phyloP scores from a whole-genome alignment of 2,329 filamentous ascomycete genomes.

The Apiospora phragmitis region DNA sequence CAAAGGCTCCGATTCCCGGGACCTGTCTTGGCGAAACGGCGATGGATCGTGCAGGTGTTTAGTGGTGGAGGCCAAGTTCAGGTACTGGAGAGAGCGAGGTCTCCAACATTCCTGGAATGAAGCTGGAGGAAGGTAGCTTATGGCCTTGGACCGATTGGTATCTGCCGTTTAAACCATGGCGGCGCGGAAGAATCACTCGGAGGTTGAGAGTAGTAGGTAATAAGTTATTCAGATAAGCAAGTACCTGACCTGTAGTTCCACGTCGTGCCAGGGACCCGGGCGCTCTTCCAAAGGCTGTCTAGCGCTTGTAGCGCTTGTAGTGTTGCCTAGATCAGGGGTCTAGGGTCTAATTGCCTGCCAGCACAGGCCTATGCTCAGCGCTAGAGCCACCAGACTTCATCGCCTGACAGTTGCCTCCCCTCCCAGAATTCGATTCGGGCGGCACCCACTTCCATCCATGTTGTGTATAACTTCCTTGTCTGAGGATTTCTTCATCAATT shows the following conservation, averaged over 20 bases:
- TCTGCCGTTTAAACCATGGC: conserved; percentile 1
- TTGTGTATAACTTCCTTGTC: not conserved
- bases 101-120: not conserved
- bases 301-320: not conserved
- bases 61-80: not conserved
- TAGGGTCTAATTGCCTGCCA: not conserved
- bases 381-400: not conserved
- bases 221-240: not conserved
- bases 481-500: not conserved
- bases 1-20: not conserved
- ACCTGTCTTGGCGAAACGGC: conserved; percentile 2
- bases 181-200: conserved; percentile 12
- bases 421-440: not conserved
- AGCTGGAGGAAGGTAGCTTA: conserved; percentile 1
- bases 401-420: not conserved
- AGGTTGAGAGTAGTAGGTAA: not conserved
- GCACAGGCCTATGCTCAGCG: not conserved
- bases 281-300: not conserved
- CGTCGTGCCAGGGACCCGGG: not conserved
- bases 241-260: not conserved
- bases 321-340: not conserved
- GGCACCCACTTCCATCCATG: not conserved
- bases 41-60: conserved; percentile 13
- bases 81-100: not conserved
- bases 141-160: not conserved